Base-by-base conservation (phyloP, 2,329 filamentous ascomycete genomes). In the Penicillium frequentans region DNA sequence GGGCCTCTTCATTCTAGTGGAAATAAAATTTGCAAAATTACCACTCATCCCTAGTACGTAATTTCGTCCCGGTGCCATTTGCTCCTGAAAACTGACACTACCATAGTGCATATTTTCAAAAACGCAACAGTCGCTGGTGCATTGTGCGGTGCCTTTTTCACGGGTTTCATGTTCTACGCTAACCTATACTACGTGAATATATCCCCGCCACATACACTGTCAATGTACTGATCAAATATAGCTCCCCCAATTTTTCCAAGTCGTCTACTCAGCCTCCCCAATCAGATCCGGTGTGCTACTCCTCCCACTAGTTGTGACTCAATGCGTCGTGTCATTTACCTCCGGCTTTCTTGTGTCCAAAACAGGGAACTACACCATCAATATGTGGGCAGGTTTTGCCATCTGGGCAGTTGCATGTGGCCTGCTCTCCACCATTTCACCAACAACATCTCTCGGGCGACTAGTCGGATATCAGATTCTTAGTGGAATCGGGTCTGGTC, bases 1-100 rank as follows among this genome's bases (percentile, higher is more conserved):
- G 33, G 37, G 81, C 5, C 64, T 73, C 0, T 86, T 86, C 60
- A 52, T 84, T 1, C 55, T 84, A 3, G 73, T 81, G 16, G 83
- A 86, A 62, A 81, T 79, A 77, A 82, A 79, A 62, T 68, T 81
- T 35, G 81, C 83, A 42, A 24, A 21, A 23, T 16, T 54, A 9
- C 52, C 52, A 21, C 52, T 54, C n/a, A 54, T 54, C n/a, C 52
- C 52, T 13, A 54, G 52, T 54, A 33, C 29, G 44, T 29, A 7
- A 21, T 27, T 8, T 14, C 16, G 10, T 9, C 33, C 10, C 33
- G 13, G 4, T 21, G 24, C 14, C 8, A 26, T 14, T 26, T 5
- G 3, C 3, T 21, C 24, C 23, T 9, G 5, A 23, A 9, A 10
- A 8, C 29, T 42, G 16, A 48, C 21, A 33, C 1, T 24, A 16